These are phyloP conservation scores for Fusarium newnesense DNA, from an alignment of 2,329 filamentous ascomycete species.

Conservation along the genomic window DNA sequence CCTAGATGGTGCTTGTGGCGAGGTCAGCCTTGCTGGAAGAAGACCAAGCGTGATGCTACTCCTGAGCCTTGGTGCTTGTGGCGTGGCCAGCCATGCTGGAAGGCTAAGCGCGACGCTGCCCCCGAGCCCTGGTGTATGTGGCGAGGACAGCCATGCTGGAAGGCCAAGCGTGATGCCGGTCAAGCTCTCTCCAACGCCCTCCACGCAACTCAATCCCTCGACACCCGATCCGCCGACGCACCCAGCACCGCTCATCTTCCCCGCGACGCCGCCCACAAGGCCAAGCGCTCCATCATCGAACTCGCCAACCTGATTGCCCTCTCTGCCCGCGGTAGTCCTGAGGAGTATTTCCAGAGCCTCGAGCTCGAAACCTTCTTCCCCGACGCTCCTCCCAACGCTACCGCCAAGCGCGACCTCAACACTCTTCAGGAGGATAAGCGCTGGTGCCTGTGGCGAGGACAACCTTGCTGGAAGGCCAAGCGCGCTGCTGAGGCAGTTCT, in stretches of 20 bases:
- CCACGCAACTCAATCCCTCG: conserved; percentile 37
- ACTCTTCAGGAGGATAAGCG: conserved; percentile 41
- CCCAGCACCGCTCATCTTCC: conserved; percentile 39
- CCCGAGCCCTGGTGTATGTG: conserved; percentile 49
- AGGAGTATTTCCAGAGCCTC: conserved; percentile 48
- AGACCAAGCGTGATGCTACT: conserved; percentile 35
- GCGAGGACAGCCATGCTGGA: conserved; percentile 55
- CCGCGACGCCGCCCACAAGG: conserved; percentile 50
- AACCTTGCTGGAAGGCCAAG: conserved; percentile 53
- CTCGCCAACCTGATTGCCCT: conserved; percentile 52
- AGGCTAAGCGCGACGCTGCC: conserved; percentile 32
- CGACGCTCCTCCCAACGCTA: conserved; percentile 40
- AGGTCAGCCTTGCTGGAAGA: conserved; percentile 55
- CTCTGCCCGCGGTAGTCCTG: conserved; percentile 43
- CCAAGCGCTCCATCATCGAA: conserved; percentile 52
- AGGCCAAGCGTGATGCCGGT: conserved; percentile 54
- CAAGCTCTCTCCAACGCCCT: conserved; percentile 47
- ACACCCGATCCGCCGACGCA: conserved; percentile 40
- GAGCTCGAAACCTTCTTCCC: conserved; percentile 42
- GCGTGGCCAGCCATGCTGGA: conserved; percentile 26
- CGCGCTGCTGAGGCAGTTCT: conserved; percentile 45
- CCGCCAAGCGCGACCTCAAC: conserved; percentile 34
- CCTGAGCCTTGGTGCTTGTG: conserved; percentile 17
- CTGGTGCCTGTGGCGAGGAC: conserved; percentile 46
- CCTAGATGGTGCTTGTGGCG: conserved; percentile 49